Base-by-base conservation (phyloP, 345 rosid genomes). In the Lepidium africanum region DNA sequence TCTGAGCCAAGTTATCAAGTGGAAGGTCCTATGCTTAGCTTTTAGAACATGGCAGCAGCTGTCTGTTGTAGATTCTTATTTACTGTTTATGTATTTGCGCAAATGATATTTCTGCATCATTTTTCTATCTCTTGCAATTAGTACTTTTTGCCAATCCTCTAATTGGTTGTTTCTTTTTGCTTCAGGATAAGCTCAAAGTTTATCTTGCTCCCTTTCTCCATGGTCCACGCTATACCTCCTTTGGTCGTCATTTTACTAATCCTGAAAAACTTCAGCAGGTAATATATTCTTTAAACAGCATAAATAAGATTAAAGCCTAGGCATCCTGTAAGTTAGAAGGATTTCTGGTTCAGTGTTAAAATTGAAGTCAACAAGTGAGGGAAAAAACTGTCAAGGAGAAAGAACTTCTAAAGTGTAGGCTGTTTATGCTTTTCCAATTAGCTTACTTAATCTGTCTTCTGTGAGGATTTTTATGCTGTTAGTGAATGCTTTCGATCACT, bases 191-290 rank as follows among this genome's bases (percentile, higher is more conserved):
- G 80, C 90, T 93, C 61, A 80, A 50, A 79, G 84, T 88, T 48
- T 90, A 87, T 76, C 92, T 93, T 51, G 86, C 97, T 47, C 97
- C 98, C 8, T 88, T 90, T 75, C 75, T 93, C 15, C 55, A 78
- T 77, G 98, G 97, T 52, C 68, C 72, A 83, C 92, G 96, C 46
- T 93, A 93, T 70, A 79, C 96, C 16, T 93, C 98, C 47, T 90
- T 74, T 68, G 98, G 98, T 59, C 97, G 98, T 74, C 98, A 93
- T 81, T 93, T 93, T 77, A 90, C 99, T 17, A 91, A 86, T 71
- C 78, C 62, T 63, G 90, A 91, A 62, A 91, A 87, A 78, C 96
- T 93, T 76, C 75, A 83, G 70, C 86, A 81, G 92, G 99, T 93
- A 81, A 73, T 23, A 2, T 36, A 9, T 55, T 35, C 54, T 78